Conservation (phyloP, 768 basidiomycete species). For the Cantharellus cinnabarinus region DNA sequence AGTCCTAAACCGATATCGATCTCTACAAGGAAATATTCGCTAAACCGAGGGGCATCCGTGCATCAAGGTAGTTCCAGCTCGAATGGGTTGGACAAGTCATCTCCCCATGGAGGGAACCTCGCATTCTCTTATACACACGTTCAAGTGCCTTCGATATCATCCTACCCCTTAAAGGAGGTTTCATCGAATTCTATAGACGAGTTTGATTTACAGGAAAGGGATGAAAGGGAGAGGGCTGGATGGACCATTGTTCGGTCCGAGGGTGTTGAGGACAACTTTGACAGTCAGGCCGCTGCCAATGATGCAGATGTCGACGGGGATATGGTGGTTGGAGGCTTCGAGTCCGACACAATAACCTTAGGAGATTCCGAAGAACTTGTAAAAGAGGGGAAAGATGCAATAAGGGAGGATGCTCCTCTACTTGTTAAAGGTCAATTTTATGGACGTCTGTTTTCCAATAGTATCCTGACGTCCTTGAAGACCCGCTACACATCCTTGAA, state of each 20-base stretch:
- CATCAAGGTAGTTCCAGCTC: background rate
- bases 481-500: slow-evolving; percentile 10
- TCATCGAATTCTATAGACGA: slow-evolving; percentile 18
- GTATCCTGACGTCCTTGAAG: slow-evolving; percentile 7
- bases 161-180: slow-evolving; percentile 36
- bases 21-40: slow-evolving; percentile 12
- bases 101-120: slow-evolving; percentile 19
- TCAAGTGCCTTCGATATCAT: slow-evolving; percentile 49
- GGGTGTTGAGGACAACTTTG: slow-evolving; percentile 9
- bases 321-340: slow-evolving; percentile 53
- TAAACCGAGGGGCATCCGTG: background rate
- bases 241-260: slow-evolving; percentile 50
- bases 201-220: slow-evolving; percentile 2
- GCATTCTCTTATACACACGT: slow-evolving; percentile 71
- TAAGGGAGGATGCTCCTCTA: slow-evolving; percentile 51
- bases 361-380: slow-evolving; percentile 10
- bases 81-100: background rate
- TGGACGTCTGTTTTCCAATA: background rate
- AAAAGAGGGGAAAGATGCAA: slow-evolving; percentile 17
- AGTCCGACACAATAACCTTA: slow-evolving; percentile 25
- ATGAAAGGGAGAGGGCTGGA: slow-evolving; percentile 9
- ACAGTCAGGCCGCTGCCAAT: slow-evolving; percentile 13
- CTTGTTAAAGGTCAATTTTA: slow-evolving; percentile 47
- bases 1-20: slow-evolving; percentile 37
- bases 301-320: slow-evolving; percentile 57